Base-by-base conservation (phyloP, 75 land plant genomes). In the Gnetum montanum region DNA sequence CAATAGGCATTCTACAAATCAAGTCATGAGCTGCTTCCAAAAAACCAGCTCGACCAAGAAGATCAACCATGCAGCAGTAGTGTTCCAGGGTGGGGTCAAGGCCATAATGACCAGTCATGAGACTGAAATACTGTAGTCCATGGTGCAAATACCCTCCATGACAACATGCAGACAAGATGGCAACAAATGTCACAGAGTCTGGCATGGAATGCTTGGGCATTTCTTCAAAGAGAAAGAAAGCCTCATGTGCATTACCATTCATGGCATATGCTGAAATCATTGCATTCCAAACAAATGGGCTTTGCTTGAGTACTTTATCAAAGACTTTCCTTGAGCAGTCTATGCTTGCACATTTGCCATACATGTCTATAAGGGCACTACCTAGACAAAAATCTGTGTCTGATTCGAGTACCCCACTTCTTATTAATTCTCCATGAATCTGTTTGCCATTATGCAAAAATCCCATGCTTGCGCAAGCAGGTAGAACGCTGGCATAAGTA, bases 261-360 rank as follows among this genome's bases (percentile, higher is more conserved):
- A 46, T 66, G 24, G 69, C 60, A 62, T 64, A 77, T 10, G 73
- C 84, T 55, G 62, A 54, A 38, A 84, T 79, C 57, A 84, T 54
- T 43, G 76, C 68, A 46, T 75, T 84, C 79, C 83, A 84, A 1
- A 83, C 64, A n/a, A 79, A 73, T 15, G 38, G 46, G 15, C 75
- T 73, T 72, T 83, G 65, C 31, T 54, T 22, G 12, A 31, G 25
- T 25, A 58, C 24, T 23, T 29, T 20, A 16, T 58, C 67, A 45
- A 64, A 58, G 4, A 64, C 49, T 28, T 31, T 36, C 13, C 48
- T 61, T 6, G 61, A 61, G 10, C 33, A 25, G 10, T 23, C 49
- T 1, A 58, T 30, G 20, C 34, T 58, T 15, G 48, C 67, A 45
- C 67, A 64, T 45, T 58, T 57, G n/a, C 49, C 67, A 30, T 64